Evolutionary conservation across 768 basidiomycete genomes (phyloP), one percentile per base, ranked within the genome.

Genomic region (Panus rudis): DNA sequence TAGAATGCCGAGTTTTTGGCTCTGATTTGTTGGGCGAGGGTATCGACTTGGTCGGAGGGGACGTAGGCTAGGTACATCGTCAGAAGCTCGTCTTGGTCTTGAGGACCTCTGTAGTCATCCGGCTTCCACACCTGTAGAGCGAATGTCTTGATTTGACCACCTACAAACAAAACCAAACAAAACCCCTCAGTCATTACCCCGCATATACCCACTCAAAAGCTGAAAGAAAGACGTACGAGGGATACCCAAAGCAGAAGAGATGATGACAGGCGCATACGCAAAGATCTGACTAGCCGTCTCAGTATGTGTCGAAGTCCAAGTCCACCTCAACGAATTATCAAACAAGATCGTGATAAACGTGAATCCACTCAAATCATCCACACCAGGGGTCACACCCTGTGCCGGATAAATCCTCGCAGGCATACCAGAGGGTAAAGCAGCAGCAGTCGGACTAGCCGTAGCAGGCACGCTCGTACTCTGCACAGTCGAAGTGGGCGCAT

Each of bases 1-100:
- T 91, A 92, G 60, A 92, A 81, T 12, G 52, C 50, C 17, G 84
- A 87, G 12, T 66, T 67, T 45, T 63, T 64, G 20, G 73, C 71
- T 52, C 78, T 79, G 58, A 92, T 76, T 61, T 81, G 69, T 4
- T 69, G 69, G 11, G 79, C 72, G 27, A 97, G 81, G 1, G 66
- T 61, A 48, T 76, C 61, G 35, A 93, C 81, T 4, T 65, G 45
- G 34, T 59, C 50, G 0, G 49, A 30, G 0, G 85, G 84, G 42
- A 96, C 78, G 57, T 79, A 90, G 0, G 72, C 82, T 17, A 84
- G 67, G 68, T 68, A 93, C 44, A 79, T 68, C 3, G 92, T 93
- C 40, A 73, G 70, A 11, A 94, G 73, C 34, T 69, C 23, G 4
- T 48, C 40, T 10, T 61, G 55, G 52, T 90, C 82, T 1, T 24